These are phyloP conservation scores for Fusarium domesticum DNA, from an alignment of 2,329 filamentous ascomycete species.

Conservation along the genomic window DNA sequence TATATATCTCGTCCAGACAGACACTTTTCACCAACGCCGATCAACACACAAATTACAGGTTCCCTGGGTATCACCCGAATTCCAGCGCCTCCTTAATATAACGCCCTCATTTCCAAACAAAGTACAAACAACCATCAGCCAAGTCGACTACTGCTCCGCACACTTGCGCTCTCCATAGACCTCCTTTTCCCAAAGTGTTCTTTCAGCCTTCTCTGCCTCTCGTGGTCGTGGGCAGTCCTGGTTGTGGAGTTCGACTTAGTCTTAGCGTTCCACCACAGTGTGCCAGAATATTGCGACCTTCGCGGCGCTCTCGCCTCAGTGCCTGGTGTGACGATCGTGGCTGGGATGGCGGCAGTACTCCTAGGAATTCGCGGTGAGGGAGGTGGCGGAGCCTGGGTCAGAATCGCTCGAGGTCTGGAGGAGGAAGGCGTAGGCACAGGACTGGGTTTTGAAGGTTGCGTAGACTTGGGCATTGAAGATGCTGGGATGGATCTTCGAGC, in stretches of 20 bases:
- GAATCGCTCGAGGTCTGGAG: background rate
- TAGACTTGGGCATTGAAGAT: background rate
- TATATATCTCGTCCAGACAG: too few species aligned
- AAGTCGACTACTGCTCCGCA: slow-evolving; percentile 9
- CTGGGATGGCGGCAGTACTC: slow-evolving; percentile 18
- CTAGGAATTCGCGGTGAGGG: slow-evolving; percentile 18
- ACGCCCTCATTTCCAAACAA: background rate
- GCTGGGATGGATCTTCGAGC: background rate
- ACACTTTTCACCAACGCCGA: too few species aligned
- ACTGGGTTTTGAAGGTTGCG: background rate
- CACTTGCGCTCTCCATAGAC: slow-evolving; percentile 6
- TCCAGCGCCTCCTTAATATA: background rate
- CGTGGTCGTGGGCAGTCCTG: slow-evolving; percentile 23
- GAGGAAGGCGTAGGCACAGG: background rate
- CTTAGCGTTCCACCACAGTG: slow-evolving; percentile 12
- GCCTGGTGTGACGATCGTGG: slow-evolving; percentile 13
- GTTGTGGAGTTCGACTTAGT: slow-evolving; percentile 9
- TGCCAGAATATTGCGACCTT: slow-evolving; percentile 25
- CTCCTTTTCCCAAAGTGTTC: slow-evolving; percentile 29
- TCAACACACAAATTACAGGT: background rate
- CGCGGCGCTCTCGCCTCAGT: slow-evolving; percentile 14
- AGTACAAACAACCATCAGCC: background rate
- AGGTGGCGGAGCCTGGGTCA: slow-evolving; percentile 13
- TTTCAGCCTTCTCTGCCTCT: slow-evolving; percentile 25
- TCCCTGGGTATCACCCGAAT: background rate